Evolutionary conservation across 129 eudicot species (phyloP), one percentile per base, ranked within the genome.

Genomic region (Escallonia rubra): DNA sequence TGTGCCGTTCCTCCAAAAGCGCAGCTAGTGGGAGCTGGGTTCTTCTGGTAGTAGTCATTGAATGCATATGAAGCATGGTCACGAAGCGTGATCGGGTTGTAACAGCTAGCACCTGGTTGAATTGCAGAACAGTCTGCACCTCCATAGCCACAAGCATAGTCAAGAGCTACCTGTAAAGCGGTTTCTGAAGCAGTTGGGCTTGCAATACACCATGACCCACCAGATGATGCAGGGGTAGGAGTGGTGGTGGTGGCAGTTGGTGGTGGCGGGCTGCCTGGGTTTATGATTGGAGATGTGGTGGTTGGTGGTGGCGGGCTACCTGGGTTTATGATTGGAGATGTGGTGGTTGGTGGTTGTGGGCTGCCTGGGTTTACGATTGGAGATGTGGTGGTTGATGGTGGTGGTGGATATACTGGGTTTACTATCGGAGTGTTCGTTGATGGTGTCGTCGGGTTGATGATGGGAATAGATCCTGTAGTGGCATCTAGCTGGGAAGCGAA

Each of bases 31-130:
- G 96, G 89, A 43, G 68, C 77, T 5, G 98, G 98, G 59, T 92
- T 89, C 81, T 89, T 92, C 71, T 89, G 98, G 70, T 92, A 92
- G 69, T 92, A 92, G 70, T 76, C 81, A 43, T 92, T 92, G 85
- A 89, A 92, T 66, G 98, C 98, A 70, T 79, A 92, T 0, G 98
- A 92, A 43, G 98, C 98, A 77, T 92, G 98, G 51, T 88, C 96
- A 3, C 74, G 81, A 41, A 88, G 71, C 1, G 98, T 92, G 74
- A 86, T 76, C 15, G 98, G 98, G 55, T 92, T 84, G 64, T 81
- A 86, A 78, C 98, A 92, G 41, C 70, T 70, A 0, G 82, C 86
- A 48, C 90, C 87, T 0, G 91, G 83, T 75, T 93, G 96, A 74
- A 93, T 81, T 14, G 85, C 81, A 2, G 98, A 82, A 67, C 98